Conservation (phyloP, 2,329 filamentous ascomycete species). For the Mollisiaceae sp. region DNA sequence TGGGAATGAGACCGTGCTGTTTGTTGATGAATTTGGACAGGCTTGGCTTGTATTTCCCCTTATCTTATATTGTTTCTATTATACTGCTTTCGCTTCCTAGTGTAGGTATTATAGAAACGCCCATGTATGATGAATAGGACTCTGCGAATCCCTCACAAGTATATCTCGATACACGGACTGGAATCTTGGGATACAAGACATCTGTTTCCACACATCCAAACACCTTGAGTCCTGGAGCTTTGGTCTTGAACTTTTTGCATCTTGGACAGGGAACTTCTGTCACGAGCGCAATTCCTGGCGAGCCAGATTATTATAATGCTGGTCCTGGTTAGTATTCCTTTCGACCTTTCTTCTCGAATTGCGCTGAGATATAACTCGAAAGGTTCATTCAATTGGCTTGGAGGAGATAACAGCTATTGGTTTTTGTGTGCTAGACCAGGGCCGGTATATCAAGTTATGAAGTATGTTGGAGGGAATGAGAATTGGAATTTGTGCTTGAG, state of each 20-base stretch:
- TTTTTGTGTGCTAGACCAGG: slow-evolving; percentile 17
- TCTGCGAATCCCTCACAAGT: slow-evolving; percentile 13
- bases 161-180: slow-evolving; percentile 18
- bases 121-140: slow-evolving; percentile 1
- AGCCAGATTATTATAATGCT: slow-evolving; percentile 8
- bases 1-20: slow-evolving; percentile 22
- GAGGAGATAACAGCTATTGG: slow-evolving; percentile 17
- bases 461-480: slow-evolving; percentile 15
- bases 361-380: not conserved
- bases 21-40: slow-evolving; percentile 15
- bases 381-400: slow-evolving; percentile 11
- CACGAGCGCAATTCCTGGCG: slow-evolving; percentile 9
- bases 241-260: slow-evolving; percentile 17
- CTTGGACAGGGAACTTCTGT: slow-evolving; percentile 16
- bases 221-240: not conserved
- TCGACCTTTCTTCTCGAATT: not conserved
- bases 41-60: slow-evolving; percentile 15
- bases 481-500: slow-evolving; percentile 17
- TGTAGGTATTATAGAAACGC: not conserved
- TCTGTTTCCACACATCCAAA: not conserved
- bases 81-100: no score
- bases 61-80: not conserved
- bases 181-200: slow-evolving; percentile 4
- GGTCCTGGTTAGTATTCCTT: slow-evolving; percentile 2
- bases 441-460: slow-evolving; percentile 21